Base-by-base conservation (phyloP, 352 stramenopile genomes). In the Phytophthora foliorum region DNA sequence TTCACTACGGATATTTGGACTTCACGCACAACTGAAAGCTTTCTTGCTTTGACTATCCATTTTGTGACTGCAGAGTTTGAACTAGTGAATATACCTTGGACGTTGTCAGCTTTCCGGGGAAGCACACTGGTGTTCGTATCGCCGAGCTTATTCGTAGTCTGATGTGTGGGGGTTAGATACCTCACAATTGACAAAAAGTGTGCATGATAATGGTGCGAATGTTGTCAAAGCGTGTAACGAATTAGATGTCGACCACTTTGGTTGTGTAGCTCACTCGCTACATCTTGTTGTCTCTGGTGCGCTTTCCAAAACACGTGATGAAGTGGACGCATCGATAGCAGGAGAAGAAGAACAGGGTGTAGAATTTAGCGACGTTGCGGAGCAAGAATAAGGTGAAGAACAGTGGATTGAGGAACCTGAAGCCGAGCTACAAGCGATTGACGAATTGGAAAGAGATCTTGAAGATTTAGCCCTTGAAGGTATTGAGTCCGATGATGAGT, bases 1-100 rank as follows among this genome's bases (percentile, higher is more conserved):
- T 19, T 67, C 6, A 60, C 59, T 13, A 55, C 49, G 9, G 59
- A 55, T 41, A 67, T 54, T 21, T 67, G 39, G 59, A 67, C 59
- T 6, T 67, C 59, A 17, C 39, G 39, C 2, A 49, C 50, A 6
- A 49, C 38, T 2, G 59, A 49, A 44, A 60, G 49, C 21, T 60
- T 39, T 49, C 31, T 67, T 4, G 38, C 51, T 3, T 19, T 67
- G 9, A 60, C 50, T 8, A 60, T 65, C 29, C 59, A 67, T 41
- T 67, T 59, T n/a, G 46, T 52, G 7, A 67, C 24, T 14, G 24
- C n/a, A n/a, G 25, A 6, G 0, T 65, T 57, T 38, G 13, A 57
- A n/a, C n/a, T n/a, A 1, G 24, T 34, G 32, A 49, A 19, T 41
- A 57, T 5, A 63, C 55, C 1, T 16, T 54, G 41, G 55, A 63